Evolutionary conservation across 768 basidiomycete genomes (phyloP).

Genomic region (Calocybe cyanea): DNA sequence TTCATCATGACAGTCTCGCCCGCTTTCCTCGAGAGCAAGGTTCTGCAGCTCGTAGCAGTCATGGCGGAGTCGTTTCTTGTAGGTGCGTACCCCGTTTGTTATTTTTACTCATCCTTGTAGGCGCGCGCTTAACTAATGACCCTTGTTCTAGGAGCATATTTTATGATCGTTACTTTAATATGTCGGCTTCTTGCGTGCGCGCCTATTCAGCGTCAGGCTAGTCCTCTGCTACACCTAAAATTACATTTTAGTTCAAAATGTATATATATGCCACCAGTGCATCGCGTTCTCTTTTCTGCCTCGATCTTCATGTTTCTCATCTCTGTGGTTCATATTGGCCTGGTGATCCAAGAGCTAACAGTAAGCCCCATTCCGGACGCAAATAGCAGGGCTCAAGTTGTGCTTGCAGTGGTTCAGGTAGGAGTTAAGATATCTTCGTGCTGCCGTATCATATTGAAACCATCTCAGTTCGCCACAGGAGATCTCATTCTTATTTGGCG

Average conservation of each 20-base stretch:
- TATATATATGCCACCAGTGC: neutral
- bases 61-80: slow-evolving; percentile 6
- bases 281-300: slow-evolving; percentile 5
- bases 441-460: neutral
- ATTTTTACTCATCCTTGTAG: neutral
- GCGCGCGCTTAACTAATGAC: neutral
- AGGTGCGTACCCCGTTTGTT: neutral
- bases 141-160: neutral
- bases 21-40: slow-evolving; percentile 1
- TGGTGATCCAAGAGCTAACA: slow-evolving; percentile 8
- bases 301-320: slow-evolving; percentile 13
- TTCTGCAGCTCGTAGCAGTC: slow-evolving; percentile 2
- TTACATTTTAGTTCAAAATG: neutral
- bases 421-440: neutral
- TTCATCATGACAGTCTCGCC: neutral
- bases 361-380: neutral
- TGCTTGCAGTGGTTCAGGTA: slow-evolving; percentile 8
- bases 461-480: slow-evolving; percentile 5
- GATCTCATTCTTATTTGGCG: slow-evolving; percentile 13
- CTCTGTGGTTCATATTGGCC: slow-evolving; percentile 7
- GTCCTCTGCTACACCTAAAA: neutral
- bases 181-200: neutral
- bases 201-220: neutral
- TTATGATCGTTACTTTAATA: neutral
- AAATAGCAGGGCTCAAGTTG: slow-evolving; percentile 2